phyloP scores from a whole-genome alignment of 176 grass and related monocot genomes.

The Oryza australiensis region DNA sequence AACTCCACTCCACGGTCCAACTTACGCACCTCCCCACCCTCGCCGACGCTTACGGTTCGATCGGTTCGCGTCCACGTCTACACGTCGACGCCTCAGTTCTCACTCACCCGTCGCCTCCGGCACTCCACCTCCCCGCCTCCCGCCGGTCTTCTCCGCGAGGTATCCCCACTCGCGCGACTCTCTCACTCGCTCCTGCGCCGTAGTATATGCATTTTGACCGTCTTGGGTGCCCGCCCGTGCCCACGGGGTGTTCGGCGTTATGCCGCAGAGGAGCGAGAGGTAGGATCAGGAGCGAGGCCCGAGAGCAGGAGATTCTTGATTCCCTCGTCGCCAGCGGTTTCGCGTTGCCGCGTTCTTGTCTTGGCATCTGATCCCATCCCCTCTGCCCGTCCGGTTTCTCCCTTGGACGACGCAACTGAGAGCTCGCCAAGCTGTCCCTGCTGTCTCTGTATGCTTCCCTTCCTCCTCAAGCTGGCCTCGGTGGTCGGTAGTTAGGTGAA shows the following conservation, averaged over 20 bases:
- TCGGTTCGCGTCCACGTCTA: no score
- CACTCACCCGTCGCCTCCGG: no score
- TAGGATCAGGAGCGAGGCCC: no score
- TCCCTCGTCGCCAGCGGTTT: not conserved
- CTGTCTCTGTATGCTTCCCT: conserved; percentile 4
- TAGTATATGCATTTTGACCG: not conserved
- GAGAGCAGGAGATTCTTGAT: not conserved
- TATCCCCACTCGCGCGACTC: not conserved
- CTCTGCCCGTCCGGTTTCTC: not conserved
- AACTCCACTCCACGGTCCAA: no score
- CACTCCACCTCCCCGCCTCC: not conserved
- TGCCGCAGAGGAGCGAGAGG: not conserved
- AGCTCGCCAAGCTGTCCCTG: not conserved
- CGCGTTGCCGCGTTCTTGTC: not conserved
- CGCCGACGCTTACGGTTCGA: no score
- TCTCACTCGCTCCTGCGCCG: not conserved
- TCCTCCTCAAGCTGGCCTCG: conserved; percentile 30
- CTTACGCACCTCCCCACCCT: no score
- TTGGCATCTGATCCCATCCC: conserved; percentile 27
- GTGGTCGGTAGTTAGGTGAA: conserved; percentile 7
- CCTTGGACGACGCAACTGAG: not conserved
- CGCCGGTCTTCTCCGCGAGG: not conserved
- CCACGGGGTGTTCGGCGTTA: conserved; percentile 15
- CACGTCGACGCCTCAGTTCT: no score
- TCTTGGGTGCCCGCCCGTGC: not conserved